Percentiles rank a stretch among this genome's conserved stretches.
phyloP scores from a whole-genome alignment of 116 monocot genomes.

The Zostera marina region DNA sequence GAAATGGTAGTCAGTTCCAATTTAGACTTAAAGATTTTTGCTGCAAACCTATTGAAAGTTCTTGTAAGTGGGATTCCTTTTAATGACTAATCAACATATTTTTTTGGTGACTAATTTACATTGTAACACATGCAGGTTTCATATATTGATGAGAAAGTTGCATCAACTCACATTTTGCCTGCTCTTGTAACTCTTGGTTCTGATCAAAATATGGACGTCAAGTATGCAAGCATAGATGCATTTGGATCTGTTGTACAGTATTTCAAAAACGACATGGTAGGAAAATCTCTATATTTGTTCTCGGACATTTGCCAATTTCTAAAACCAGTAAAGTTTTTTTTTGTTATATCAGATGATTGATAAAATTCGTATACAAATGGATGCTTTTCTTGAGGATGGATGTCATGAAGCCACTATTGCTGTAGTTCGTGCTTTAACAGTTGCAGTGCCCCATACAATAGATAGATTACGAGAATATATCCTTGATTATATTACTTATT shows the following conservation, averaged over 20 bases:
- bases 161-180: conserved; percentile 90
- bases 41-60: conserved; percentile 79
- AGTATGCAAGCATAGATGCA: conserved; percentile 96
- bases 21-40: conserved; percentile 61
- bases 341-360: conserved; percentile 60
- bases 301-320: neutral
- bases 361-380: conserved; percentile 96
- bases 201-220: conserved; percentile 94
- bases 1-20: conserved; percentile 98
- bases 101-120: neutral
- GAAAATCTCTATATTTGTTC: neutral
- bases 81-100: neutral
- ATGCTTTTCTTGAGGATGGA: conserved; percentile 99
- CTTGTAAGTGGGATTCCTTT: conserved; percentile 39
- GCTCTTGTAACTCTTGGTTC: conserved; percentile 96
- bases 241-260: conserved; percentile 96
- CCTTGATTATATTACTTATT: conserved; percentile 23
- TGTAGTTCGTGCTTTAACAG: conserved; percentile 62
- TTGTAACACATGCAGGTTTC: conserved; percentile 41
- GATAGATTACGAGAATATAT: conserved; percentile 95
- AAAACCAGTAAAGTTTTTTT: neutral
- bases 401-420: conserved; percentile 88
- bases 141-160: conserved; percentile 83
- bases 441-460: conserved; percentile 91
- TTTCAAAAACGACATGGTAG: conserved; percentile 93